Conservation (phyloP, 2,329 filamentous ascomycete species). For the Hypomyces rosellus region DNA sequence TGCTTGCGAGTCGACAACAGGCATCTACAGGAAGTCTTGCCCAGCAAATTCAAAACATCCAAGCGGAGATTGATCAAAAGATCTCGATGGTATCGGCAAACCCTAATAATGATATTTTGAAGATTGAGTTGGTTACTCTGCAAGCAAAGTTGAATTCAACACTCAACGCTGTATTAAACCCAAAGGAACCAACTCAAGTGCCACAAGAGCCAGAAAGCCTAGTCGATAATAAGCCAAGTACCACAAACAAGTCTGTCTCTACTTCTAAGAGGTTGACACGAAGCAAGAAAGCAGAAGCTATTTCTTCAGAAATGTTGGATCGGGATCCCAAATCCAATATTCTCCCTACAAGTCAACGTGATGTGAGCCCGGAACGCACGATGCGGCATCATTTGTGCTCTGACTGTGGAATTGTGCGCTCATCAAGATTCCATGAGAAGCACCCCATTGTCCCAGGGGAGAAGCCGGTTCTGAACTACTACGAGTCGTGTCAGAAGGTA, state of each 20-base stretch:
- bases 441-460: slow-evolving; percentile 22
- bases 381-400: slow-evolving; percentile 29
- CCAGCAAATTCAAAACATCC: slow-evolving; percentile 21
- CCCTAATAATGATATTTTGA: slow-evolving; percentile 18
- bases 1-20: too few relatives aligned
- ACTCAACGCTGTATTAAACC: slow-evolving; percentile 17
- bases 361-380: slow-evolving; percentile 15
- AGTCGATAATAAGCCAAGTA: neutral
- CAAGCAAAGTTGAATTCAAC: slow-evolving; percentile 25
- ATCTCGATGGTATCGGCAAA: slow-evolving; percentile 18
- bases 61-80: slow-evolving; percentile 21
- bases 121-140: slow-evolving; percentile 19
- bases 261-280: neutral
- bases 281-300: neutral
- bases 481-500: slow-evolving; percentile 27
- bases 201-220: neutral
- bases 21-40: neutral
- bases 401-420: slow-evolving; percentile 30
- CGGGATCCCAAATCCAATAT: neutral
- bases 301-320: neutral
- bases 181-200: neutral
- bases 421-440: slow-evolving; percentile 27
- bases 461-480: slow-evolving; percentile 28
- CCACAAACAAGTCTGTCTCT: neutral
- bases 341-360: slow-evolving; percentile 6